Evolutionary conservation across 805 yeast genomes (phyloP).

Genomic region (Nakazawaea wyomingensis): DNA sequence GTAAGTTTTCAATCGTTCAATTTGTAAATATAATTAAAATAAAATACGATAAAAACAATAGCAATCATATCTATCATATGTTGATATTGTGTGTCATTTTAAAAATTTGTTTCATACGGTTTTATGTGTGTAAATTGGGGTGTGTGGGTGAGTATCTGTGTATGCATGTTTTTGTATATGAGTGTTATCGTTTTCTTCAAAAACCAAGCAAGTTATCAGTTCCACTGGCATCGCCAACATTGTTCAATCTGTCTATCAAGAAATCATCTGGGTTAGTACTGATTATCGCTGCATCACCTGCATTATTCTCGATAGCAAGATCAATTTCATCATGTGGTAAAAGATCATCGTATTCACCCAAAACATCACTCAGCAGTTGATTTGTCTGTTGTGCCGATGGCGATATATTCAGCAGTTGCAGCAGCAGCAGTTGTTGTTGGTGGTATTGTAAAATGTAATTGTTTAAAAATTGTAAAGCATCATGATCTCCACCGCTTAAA

Average conservation of each 20-base stretch:
- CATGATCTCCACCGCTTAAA: slow-evolving; percentile 47
- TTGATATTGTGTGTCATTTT: no score
- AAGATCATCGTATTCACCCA: neutral
- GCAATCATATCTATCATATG: no score
- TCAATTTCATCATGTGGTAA: neutral
- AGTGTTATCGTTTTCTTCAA: no score
- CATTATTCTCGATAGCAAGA: neutral
- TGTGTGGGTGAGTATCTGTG: no score
- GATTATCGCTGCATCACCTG: neutral
- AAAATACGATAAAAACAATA: no score
- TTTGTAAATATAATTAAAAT: no score
- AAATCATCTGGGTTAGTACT: slow-evolving; percentile 9
- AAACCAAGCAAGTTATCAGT: slow-evolving; percentile 11
- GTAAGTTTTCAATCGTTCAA: no score
- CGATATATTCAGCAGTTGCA: neutral
- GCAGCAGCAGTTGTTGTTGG: slow-evolving; percentile 15
- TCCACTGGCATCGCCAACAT: slow-evolving; percentile 10
- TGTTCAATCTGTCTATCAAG: slow-evolving; percentile 6
- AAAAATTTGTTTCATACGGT: no score
- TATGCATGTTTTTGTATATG: no score
- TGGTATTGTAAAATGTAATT: slow-evolving; percentile 25
- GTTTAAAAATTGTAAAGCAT: slow-evolving; percentile 27
- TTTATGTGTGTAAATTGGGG: no score
- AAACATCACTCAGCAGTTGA: slow-evolving; percentile 2
- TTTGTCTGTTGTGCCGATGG: no score